Conservation (phyloP, 192 early-diverging fungal species). For the Dissophora globulifera region DNA sequence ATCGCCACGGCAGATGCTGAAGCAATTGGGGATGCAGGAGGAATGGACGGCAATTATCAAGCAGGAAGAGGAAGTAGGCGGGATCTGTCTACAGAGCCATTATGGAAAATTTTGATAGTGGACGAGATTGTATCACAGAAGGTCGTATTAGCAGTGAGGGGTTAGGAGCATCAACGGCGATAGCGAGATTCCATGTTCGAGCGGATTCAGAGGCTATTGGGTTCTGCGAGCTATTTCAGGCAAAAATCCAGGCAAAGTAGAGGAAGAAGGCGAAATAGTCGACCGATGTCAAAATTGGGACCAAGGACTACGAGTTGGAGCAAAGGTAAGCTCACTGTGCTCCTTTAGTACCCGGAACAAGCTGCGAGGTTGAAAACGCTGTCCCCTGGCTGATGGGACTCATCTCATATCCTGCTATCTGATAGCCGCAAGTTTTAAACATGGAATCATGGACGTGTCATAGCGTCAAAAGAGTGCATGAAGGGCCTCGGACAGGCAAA, state of each 20-base stretch:
- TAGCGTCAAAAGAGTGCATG: conserved; percentile 64
- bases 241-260: conserved; percentile 78
- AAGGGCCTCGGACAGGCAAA: conserved; percentile 71
- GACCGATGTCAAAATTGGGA: conserved; percentile 62
- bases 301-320: conserved; percentile 71
- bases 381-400: not conserved
- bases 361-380: not conserved
- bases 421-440: conserved; percentile 78
- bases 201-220: conserved; percentile 79
- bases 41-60: conserved; percentile 76
- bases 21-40: conserved; percentile 82
- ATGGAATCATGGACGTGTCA: conserved; percentile 72
- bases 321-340: conserved; percentile 62
- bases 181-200: conserved; percentile 57
- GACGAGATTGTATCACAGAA: conserved; percentile 72
- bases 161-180: no score
- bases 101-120: conserved; percentile 74
- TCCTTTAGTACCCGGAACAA: no score
- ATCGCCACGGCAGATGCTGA: conserved; percentile 75
- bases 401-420: no score
- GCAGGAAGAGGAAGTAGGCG: conserved; percentile 74
- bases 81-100: conserved; percentile 71
- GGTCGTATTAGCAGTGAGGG: conserved; percentile 52
- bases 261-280: conserved; percentile 63
- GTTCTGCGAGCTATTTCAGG: conserved; percentile 74